These are phyloP conservation scores for Rossbeevera mucosa DNA, from an alignment of 768 basidiomycete species.

Conservation along the genomic window DNA sequence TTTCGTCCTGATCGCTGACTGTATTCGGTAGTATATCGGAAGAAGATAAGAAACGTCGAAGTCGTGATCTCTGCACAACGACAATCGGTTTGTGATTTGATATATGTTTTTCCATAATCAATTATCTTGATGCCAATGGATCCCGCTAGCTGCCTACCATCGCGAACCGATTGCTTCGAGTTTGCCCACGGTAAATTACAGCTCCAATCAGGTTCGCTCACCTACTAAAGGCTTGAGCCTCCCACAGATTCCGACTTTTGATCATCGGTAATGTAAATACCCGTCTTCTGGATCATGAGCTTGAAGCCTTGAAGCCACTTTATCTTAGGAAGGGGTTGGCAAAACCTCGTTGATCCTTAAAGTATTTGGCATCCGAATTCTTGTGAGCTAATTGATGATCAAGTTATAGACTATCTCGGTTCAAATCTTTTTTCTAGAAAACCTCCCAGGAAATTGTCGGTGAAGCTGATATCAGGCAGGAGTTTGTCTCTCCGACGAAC, in stretches of 20 bases:
- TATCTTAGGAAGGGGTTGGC: not conserved
- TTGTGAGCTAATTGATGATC: not conserved
- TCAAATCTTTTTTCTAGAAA: not conserved
- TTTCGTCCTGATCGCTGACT: not conserved
- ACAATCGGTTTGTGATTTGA: not conserved
- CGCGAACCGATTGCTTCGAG: not conserved
- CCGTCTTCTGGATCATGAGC: rapidly evolving
- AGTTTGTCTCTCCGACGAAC: not conserved
- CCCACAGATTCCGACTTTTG: not conserved
- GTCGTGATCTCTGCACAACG: not conserved
- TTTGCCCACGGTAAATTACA: not conserved
- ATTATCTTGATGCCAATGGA: not conserved
- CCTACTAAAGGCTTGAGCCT: not conserved
- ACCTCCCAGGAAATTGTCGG: not conserved
- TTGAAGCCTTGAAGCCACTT: not conserved
- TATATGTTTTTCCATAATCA: too few species aligned
- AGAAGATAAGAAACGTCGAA: not conserved
- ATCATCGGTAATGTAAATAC: not conserved
- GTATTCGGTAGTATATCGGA: not conserved
- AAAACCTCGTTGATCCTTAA: not conserved
- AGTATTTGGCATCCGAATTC: not conserved
- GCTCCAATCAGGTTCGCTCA: not conserved
- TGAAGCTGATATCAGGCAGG: not conserved
- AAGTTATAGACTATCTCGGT: not conserved
- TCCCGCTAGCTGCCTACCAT: not conserved